Evolutionary conservation across 176 grass and related monocot genomes (phyloP).

Genomic region (Rhipidocladum racemiflorum): DNA sequence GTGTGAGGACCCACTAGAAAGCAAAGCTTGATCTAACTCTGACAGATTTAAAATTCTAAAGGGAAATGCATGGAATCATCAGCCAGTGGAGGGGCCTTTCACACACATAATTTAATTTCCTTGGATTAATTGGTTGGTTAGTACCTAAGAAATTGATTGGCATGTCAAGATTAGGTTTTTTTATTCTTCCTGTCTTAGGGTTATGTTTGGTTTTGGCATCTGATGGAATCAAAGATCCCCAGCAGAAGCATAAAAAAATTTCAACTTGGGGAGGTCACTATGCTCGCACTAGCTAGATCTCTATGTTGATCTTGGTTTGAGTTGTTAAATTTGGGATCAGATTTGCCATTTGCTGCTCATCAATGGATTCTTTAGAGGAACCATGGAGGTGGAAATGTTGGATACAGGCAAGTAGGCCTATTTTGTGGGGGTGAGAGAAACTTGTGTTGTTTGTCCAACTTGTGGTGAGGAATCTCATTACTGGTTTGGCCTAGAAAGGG

Average conservation of each 20-base stretch:
- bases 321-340: conserved; percentile 20
- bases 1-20: conserved; percentile 43
- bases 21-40: conserved; percentile 42
- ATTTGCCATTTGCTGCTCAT: conserved; percentile 14
- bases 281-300: conserved; percentile 40
- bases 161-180: conserved; percentile 40
- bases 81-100: conserved; percentile 25
- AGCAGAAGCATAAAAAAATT: conserved; percentile 8
- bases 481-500: background rate
- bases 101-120: background rate
- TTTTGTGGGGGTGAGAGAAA: background rate
- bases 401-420: conserved; percentile 5
- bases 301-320: conserved; percentile 35
- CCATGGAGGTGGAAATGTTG: conserved; percentile 12
- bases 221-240: conserved; percentile 42
- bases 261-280: conserved; percentile 34
- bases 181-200: conserved; percentile 14
- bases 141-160: conserved; percentile 3
- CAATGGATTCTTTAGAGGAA: background rate
- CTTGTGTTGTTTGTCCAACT: conserved; percentile 29
- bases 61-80: conserved; percentile 26
- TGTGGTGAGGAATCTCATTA: background rate
- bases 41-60: background rate
- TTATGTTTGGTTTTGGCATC: conserved; percentile 28
- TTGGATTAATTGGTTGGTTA: background rate